Conservation (phyloP, 148 eudicot genomes). For the Cornus florida region DNA sequence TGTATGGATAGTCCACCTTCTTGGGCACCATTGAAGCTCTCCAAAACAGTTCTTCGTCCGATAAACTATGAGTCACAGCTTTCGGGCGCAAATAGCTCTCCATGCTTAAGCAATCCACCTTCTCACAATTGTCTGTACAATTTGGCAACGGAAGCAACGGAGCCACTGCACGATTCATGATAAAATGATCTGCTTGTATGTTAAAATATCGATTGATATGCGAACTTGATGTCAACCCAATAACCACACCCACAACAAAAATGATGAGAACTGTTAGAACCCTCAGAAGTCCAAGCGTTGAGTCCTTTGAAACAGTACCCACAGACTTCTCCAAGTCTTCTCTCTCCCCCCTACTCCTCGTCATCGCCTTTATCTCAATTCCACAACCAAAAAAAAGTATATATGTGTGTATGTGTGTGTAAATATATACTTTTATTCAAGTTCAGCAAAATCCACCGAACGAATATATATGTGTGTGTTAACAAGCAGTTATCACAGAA, state of each 20-base stretch:
- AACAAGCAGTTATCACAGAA: constrained; percentile 1
- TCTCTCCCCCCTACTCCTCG: constrained; percentile 33
- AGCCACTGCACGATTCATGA: constrained; percentile 14
- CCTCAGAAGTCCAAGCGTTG: constrained; percentile 47
- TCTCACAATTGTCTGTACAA: constrained; percentile 26
- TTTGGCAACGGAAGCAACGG: constrained; percentile 18
- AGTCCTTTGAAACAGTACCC: constrained; percentile 36
- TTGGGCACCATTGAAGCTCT: constrained; percentile 78
- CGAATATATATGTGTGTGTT: too few species aligned
- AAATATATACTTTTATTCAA: too few species aligned
- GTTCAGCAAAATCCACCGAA: too few species aligned
- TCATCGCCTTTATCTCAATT: not conserved
- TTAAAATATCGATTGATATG: constrained; percentile 48
- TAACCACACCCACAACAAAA: constrained; percentile 64
- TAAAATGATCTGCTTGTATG: constrained; percentile 25
- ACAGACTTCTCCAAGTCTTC: constrained; percentile 33
- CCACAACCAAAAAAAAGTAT: not conserved
- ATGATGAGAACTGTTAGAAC: constrained; percentile 43
- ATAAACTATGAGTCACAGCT: constrained; percentile 48
- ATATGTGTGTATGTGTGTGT: not conserved
- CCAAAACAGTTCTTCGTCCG: constrained; percentile 74
- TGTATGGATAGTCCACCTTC: constrained; percentile 53
- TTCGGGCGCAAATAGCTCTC: constrained; percentile 40
- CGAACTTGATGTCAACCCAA: constrained; percentile 68
- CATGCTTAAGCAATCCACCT: constrained; percentile 41